These are phyloP conservation scores for Phytophthora vignae DNA, from an alignment of 352 stramenopile species.

Conservation along the genomic window DNA sequence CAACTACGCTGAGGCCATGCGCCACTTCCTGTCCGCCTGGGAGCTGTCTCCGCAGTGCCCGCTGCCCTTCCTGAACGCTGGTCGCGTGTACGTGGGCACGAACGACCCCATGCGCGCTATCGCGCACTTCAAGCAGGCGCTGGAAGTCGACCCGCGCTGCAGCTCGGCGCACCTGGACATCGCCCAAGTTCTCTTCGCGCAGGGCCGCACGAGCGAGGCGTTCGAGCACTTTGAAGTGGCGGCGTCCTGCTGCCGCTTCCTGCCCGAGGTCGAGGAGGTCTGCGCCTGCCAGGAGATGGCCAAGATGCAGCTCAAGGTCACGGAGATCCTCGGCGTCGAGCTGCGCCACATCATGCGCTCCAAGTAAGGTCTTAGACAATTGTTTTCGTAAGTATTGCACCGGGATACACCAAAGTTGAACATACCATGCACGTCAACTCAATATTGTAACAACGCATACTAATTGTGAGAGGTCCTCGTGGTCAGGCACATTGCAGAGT, in stretches of 20 bases:
- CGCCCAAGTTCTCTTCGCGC: conserved; percentile 86
- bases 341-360: conserved; percentile 87
- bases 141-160: conserved; percentile 79
- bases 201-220: conserved; percentile 73
- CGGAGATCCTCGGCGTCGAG: conserved; percentile 86
- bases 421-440: no score
- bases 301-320: conserved; percentile 88
- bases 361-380: conserved; percentile 49
- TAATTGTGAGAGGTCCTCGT: conserved; percentile 8
- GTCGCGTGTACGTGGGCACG: conserved; percentile 82
- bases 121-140: conserved; percentile 81
- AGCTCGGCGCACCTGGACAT: conserved; percentile 87
- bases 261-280: conserved; percentile 86
- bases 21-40: conserved; percentile 73
- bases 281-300: conserved; percentile 81
- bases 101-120: conserved; percentile 87
- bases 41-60: conserved; percentile 81
- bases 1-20: conserved; percentile 85
- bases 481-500: background rate
- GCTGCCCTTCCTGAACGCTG: conserved; percentile 85
- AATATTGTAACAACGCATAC: conserved; percentile 10
- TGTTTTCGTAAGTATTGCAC: background rate
- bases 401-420: background rate
- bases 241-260: conserved; percentile 77
- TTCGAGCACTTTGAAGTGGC: conserved; percentile 81